A percentile compares a stretch with the other conserved stretches of the same genome.
Conservation (phyloP, 2,329 filamentous ascomycete genomes). For the Penicillium brevicompactum region DNA sequence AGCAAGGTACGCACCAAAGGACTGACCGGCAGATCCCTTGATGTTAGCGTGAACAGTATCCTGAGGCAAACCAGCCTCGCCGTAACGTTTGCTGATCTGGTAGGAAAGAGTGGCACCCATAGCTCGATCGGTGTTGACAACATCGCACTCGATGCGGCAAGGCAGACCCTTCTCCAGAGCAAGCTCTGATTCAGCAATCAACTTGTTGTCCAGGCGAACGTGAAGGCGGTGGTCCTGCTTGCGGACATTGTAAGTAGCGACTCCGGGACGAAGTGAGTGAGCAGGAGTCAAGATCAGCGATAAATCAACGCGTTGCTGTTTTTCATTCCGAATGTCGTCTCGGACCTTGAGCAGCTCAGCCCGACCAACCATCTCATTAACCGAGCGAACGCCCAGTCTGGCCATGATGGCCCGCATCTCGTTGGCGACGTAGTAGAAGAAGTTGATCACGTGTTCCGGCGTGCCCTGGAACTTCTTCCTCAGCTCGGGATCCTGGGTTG, state of each 20-base stretch:
- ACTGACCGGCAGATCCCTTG: constrained; percentile 93
- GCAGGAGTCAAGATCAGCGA: constrained; percentile 91
- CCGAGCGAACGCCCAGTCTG: constrained; percentile 86
- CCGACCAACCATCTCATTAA: constrained; percentile 97
- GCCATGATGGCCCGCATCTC: constrained; percentile 97
- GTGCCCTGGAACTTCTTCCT: constrained; percentile 91
- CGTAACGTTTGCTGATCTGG: constrained; percentile 90
- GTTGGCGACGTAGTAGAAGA: constrained; percentile 97
- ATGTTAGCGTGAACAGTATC: constrained; percentile 97
- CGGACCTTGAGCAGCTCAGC: constrained; percentile 84
- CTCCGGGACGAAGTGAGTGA: constrained; percentile 91
- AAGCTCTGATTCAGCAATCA: constrained; percentile 92
- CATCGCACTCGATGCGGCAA: constrained; percentile 90
- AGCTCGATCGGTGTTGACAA: constrained; percentile 94
- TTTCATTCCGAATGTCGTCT: constrained; percentile 82
- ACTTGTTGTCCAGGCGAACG: constrained; percentile 91
- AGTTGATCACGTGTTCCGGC: constrained; percentile 97
- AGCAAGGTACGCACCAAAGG: constrained; percentile 91
- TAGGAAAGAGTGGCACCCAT: constrained; percentile 94
- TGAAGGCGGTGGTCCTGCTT: constrained; percentile 97
- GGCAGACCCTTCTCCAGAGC: constrained; percentile 93
- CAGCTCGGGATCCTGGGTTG: constrained; percentile 91
- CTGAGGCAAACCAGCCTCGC: constrained; percentile 82
- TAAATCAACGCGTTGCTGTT: constrained; percentile 90
- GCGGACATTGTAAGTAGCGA: constrained; percentile 95